These are phyloP conservation scores for Colletotrichum neosansevieriae DNA, from an alignment of 2,329 filamentous ascomycete species.

Conservation along the genomic window DNA sequence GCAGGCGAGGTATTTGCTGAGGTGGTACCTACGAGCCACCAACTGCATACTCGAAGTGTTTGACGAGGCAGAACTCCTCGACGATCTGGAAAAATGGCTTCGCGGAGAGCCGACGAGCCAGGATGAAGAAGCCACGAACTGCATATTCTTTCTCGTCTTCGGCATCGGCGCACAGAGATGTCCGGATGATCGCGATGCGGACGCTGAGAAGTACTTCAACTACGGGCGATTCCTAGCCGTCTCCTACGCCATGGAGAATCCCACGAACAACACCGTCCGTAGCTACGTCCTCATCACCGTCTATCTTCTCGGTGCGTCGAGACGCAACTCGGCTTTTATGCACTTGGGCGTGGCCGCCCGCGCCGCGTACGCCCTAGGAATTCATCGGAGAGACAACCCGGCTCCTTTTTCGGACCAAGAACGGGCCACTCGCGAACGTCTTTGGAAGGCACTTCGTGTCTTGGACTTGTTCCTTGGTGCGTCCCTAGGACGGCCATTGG, in stretches of 20 bases:
- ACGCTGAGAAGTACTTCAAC: constrained; percentile 50
- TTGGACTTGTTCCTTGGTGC: constrained; percentile 51
- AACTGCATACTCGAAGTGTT: constrained; percentile 49
- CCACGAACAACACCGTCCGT: constrained; percentile 50
- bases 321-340: constrained; percentile 53
- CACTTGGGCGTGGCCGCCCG: constrained; percentile 52
- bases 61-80: constrained; percentile 46
- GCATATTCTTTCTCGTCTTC: constrained; percentile 46
- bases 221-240: constrained; percentile 51
- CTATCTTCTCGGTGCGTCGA: constrained; percentile 51
- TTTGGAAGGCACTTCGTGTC: constrained; percentile 51
- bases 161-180: constrained; percentile 50
- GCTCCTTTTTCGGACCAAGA: constrained; percentile 45
- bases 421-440: constrained; percentile 45
- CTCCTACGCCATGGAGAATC: constrained; percentile 51
- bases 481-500: constrained; percentile 49
- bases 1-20: constrained; percentile 46
- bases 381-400: constrained; percentile 48
- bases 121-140: constrained; percentile 36
- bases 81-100: constrained; percentile 47
- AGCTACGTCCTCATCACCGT: constrained; percentile 51
- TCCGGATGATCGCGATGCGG: constrained; percentile 48
- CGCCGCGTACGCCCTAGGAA: constrained; percentile 52
- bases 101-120: constrained; percentile 24
- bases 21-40: constrained; percentile 48